These are phyloP conservation scores for Raphanus hybrid DNA, from an alignment of 441 rosid genomes.

Conservation along the genomic window DNA sequence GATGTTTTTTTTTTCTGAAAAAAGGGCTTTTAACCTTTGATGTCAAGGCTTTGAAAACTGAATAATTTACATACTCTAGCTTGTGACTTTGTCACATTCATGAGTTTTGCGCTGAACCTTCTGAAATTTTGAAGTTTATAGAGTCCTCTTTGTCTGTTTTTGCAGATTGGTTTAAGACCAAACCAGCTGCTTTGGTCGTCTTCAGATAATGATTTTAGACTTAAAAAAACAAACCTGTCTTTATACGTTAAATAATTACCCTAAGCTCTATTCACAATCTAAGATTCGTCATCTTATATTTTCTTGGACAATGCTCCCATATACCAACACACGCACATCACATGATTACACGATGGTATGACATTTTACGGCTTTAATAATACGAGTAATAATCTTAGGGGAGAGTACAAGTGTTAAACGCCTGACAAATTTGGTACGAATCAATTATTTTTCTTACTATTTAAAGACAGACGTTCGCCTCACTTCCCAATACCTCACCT, in stretches of 20 bases:
- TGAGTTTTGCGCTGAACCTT: constrained; percentile 30
- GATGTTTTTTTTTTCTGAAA: too few relatives aligned
- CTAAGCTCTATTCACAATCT: neutral
- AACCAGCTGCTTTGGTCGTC: constrained; percentile 20
- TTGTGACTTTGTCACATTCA: constrained; percentile 28
- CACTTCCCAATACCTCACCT: constrained; percentile 21
- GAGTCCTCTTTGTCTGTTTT: constrained; percentile 13
- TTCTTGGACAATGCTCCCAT: neutral
- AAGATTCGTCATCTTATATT: neutral
- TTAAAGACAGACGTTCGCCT: constrained; percentile 21
- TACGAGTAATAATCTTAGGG: constrained; percentile 20
- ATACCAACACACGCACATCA: neutral
- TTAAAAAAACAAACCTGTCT: neutral
- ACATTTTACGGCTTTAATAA: neutral
- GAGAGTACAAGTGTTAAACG: constrained; percentile 28
- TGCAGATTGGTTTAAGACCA: constrained; percentile 8
- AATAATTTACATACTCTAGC: constrained; percentile 25
- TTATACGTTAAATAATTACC: neutral
- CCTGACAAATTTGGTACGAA: constrained; percentile 43
- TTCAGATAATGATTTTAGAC: constrained; percentile 8
- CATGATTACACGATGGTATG: constrained; percentile 1
- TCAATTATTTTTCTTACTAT: constrained; percentile 32
- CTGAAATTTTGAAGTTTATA: constrained; percentile 25
- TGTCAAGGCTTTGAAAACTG: constrained; percentile 36
- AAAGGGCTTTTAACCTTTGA: constrained; percentile 20